Base-by-base conservation (phyloP, 768 basidiomycete genomes). In the Termitomyces sp. region DNA sequence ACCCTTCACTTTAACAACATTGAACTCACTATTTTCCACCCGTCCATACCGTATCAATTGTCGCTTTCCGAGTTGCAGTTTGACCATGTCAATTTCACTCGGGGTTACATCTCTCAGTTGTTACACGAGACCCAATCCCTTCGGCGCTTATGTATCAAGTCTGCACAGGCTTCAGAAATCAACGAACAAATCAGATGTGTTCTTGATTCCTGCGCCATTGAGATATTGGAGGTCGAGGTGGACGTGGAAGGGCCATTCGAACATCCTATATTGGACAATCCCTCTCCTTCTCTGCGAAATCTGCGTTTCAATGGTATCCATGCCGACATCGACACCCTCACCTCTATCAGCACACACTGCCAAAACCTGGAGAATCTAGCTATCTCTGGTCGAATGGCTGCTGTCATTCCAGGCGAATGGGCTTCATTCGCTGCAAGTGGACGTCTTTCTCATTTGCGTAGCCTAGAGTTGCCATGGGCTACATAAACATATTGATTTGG, bases 151-250 rank as follows among this genome's bases (percentile, higher is more conserved):
- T 64, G 65, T 47, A 61, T 83, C n/a, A 67, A 63, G 17, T 70
- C 74, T 21, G 65, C 65, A 43, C 68, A 65, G 33, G 58, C 70
- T 9, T 63, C 60, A 19, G 71, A 73, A 11, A 69, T 71, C 49
- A 73, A 77, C 48, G 74, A 78, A 49, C 69, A 80, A 50, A 57
- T 82, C 33, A 61, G 67, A 49, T 64, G 72, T 38, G 61, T 80
- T 56, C 66, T 83, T 28, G 69, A 65, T 43, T 67, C 65, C 44
- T 82, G 77, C 62, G 61, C 64, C 30, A 65, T 84, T 19, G 69
- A 73, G 54, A 70, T 64, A 28, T 65, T 84, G 51, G 69, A 73
- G 57, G 80, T 79, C 56, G 75, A 80, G 54, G 74, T 74, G 11
- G 63, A 67, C 45, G 63, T 62, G 44, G 68, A 69, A 37, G 55